Evolutionary conservation across 148 eudicot genomes (phyloP), one percentile per base, ranked within the genome.

Genomic region (Nepenthes gracilis): DNA sequence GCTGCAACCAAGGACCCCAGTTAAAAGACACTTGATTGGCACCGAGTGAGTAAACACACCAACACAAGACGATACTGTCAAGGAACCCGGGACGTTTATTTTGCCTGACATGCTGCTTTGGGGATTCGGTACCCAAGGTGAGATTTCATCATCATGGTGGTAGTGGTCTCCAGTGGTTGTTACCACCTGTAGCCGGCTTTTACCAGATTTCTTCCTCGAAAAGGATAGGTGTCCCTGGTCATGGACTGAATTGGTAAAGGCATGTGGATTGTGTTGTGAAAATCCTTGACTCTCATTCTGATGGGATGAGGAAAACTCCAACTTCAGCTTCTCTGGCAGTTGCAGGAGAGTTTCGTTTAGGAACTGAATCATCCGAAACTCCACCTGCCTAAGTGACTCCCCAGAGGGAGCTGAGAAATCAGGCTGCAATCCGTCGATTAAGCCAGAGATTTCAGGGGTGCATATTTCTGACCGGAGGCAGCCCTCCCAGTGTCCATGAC

Each of bases 401-500:
- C 96, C 98, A 12, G 89, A 88, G 65, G 98, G 98, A n/a, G 95
- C 83, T 6, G 77, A 75, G 64, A 88, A 93, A 77, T 93, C 98
- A 35, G 98, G 98, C 62, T 93, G 96, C 64, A 78, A 76, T 60
- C 80, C 71, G 40, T 88, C 96, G 47, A 84, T 77, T 12, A 88
- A 57, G 66, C 71, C 75, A 57, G 72, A 34, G 43, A 78, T 76
- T 67, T 93, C 98, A 1, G 81, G 82, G 1, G 98, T 86, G 74
- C 82, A 83, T 64, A 84, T 77, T 52, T 93, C 96, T 15, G 96
- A 82, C 36, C 80, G 78, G 33, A 77, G 80, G 78, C 87, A 83
- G 33, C 95, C 98, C 72, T 93, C 98, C 98, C 98, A 93, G 43
- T 82, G 88, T 35, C 98, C 98, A 59, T 80, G 89, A 76, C 96